Base-by-base conservation (phyloP, 495 filamentous ascomycete genomes). In the Collariella sp. region DNA sequence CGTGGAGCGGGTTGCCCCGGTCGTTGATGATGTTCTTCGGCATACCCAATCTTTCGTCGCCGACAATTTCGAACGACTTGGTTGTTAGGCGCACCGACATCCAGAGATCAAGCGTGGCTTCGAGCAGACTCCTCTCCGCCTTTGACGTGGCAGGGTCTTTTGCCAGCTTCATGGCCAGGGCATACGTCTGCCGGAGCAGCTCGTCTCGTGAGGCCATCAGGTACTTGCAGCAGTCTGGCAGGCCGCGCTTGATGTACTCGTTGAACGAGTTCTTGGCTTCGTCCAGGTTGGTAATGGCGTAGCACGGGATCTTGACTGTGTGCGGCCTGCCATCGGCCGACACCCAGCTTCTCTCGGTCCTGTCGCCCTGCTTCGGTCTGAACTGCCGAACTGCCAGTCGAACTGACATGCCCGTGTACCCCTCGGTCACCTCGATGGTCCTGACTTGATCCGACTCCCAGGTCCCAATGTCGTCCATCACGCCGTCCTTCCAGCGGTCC, bases 61-160 rank as follows among this genome's bases (percentile, higher is more conserved):
- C 79, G 29, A 76, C 66, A 13, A 83, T 81, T 45, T 77, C 72
- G 54, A 74, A 76, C 10, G 79, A 78, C 24, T 72, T 75, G 46
- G 79, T 80, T 12, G 78, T 79, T 53, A 83, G 62, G 45, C 79
- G 71, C 47, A 78, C 72, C 5, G 77, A 77, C 66, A 80, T 77
- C 79, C 78, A 83, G 11, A 83, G 62, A 36, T 76, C 71, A 7
- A 83, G 69, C 5, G 76, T 76, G 26, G 70, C 70, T 34, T 63
- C 60, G 31, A 83, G 64, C 26, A 83, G 67, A 13, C 58, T 65
- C 40, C 58, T 66, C 50, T 76, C 72, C 45, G 70, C 54, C 7
- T 59, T 55, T 22, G 62, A 54, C 18, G 57, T 60, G 10, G 52
- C 49, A 13, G 49, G 50, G 52, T 69, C 60, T 26, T 58, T 54